Base-by-base conservation (phyloP, 2,329 filamentous ascomycete genomes). In the Onygena corvina region DNA sequence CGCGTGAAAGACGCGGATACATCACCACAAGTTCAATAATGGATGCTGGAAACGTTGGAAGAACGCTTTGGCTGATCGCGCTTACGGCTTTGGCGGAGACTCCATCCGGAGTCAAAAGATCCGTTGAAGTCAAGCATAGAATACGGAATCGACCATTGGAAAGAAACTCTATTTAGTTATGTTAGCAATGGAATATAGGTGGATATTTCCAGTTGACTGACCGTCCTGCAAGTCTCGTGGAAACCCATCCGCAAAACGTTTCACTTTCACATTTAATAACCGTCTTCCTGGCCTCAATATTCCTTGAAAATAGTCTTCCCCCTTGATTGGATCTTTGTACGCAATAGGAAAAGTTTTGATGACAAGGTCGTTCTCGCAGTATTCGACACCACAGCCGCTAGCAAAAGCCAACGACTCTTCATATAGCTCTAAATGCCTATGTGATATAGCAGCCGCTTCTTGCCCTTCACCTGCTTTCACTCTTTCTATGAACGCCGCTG, bases 401-500 rank as follows among this genome's bases (percentile, higher is more conserved):
- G 64, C 67, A 47, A 68, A 66, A 1, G 62, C 63, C 42, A 64
- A 65, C 21, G 64, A 65, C 3, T 59, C 61, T 27, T 59, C 64
- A 49, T 66, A 68, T 1, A 64, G 60, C 11, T 67, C 52, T 3
- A 65, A 54, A 38, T 68, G 65, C 47, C 65, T 55, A 2, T 65
- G 60, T 29, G 65, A 61, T 0, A 61, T 62, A 7, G 67, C 50
- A 0, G 57, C 58, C 14, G 50, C 54, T 3, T 23, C 27, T 2
- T 57, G 56, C 20, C 60, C 56, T 36, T 61, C 55, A 2, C 57
- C 53, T 1, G 52, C 42, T 3, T 59, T 57, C 16, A 67, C 64
- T 52, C 65, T 64, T n/a, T 64, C 64, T 0, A 65, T 66, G 51
- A 67, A 68, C 60, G 68, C 63, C 14, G 61, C 63, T 0, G 67